Conservation (phyloP, 2,329 filamentous ascomycete genomes). For the Xylariaceae sp. region DNA sequence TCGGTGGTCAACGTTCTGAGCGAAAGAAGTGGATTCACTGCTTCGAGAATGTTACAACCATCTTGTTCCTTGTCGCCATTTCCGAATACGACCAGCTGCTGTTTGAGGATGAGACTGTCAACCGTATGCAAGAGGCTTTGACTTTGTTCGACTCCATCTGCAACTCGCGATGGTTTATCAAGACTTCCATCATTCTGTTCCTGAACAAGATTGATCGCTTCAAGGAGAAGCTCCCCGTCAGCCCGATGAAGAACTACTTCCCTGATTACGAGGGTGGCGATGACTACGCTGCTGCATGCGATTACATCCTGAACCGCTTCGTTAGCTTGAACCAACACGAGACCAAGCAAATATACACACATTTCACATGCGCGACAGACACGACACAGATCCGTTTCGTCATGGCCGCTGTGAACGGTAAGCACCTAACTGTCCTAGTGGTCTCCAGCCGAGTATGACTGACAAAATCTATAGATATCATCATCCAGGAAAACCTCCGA, state of each 20-base stretch:
- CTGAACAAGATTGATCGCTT: conserved; percentile 87
- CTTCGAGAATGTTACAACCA: conserved; percentile 96
- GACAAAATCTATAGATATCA: conserved; percentile 75
- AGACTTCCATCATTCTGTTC: conserved; percentile 84
- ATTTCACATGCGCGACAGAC: conserved; percentile 98
- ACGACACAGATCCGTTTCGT: conserved; percentile 99
- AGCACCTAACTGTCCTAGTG: conserved; percentile 27
- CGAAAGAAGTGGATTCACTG: conserved; percentile 99
- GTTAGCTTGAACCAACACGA: conserved; percentile 98
- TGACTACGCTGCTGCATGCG: conserved; percentile 92
- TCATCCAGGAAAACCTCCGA: conserved; percentile 98
- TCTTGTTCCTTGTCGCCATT: conserved; percentile 94
- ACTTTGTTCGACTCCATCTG: conserved; percentile 85
- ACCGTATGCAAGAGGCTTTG: conserved; percentile 87
- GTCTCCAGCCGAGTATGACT: conserved; percentile 30
- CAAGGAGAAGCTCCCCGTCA: conserved; percentile 77
- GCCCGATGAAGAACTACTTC: conserved; percentile 86
- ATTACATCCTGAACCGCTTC: conserved; percentile 98
- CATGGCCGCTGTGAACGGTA: conserved; percentile 99
- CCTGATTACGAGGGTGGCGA: conserved; percentile 91
- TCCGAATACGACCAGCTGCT: conserved; percentile 95
- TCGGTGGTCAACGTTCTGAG: conserved; percentile 91
- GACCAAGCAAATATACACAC: conserved; percentile 99
- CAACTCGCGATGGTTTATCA: conserved; percentile 87
- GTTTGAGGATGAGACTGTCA: conserved; percentile 94